A percentile compares a stretch with the other conserved stretches of the same genome.
These are phyloP conservation scores for Eucalyptus polybractea DNA, from an alignment of 345 rosid species.

Conservation along the genomic window DNA sequence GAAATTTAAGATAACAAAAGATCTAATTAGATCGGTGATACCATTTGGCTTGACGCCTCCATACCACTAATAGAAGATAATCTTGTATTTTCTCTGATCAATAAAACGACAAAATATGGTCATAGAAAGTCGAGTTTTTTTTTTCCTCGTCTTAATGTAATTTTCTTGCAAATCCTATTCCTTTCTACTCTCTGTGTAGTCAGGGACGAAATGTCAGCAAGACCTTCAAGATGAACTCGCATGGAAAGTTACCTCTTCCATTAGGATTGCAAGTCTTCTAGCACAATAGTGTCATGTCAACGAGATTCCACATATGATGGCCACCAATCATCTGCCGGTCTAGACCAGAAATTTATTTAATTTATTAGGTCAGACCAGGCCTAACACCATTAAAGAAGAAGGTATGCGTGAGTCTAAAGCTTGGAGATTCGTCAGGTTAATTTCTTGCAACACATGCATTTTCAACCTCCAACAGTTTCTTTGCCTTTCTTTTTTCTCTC, in stretches of 20 bases:
- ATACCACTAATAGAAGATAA: not conserved
- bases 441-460: not conserved
- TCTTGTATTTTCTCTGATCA: not conserved
- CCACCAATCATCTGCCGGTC: not conserved
- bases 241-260: not conserved
- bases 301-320: not conserved
- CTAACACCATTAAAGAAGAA: not conserved
- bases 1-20: not conserved
- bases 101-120: not conserved
- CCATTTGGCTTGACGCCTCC: accelerated
- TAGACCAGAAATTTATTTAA: not conserved
- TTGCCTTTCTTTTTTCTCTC: not conserved
- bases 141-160: not conserved
- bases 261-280: not conserved
- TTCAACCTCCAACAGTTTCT: not conserved
- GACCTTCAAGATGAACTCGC: not conserved
- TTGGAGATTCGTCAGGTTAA: not conserved
- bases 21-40: not conserved
- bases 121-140: not conserved
- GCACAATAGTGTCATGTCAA: not conserved
- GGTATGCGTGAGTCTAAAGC: not conserved
- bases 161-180: not conserved
- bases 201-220: not conserved
- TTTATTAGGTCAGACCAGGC: not conserved
- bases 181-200: not conserved